These are phyloP conservation scores for Heritiera fomes DNA, from an alignment of 345 rosid genomes.

Conservation along the genomic window DNA sequence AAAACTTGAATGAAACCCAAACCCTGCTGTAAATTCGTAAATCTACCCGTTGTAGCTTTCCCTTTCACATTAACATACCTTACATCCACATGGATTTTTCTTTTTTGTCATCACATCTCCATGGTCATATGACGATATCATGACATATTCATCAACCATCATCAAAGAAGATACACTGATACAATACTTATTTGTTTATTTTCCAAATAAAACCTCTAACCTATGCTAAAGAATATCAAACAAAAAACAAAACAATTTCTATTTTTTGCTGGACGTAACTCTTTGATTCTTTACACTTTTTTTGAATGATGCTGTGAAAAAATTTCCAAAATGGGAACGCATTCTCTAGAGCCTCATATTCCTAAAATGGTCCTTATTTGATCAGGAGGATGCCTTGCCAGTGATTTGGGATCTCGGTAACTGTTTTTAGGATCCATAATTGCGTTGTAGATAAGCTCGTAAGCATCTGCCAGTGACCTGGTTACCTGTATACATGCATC, in stretches of 20 bases:
- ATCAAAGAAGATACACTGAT: not conserved
- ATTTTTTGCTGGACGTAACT: not conserved
- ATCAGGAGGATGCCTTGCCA: constrained; percentile 94
- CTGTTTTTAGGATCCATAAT: constrained; percentile 73
- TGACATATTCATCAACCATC: not conserved
- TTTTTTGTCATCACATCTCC: no score
- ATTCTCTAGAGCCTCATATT: constrained; percentile 40
- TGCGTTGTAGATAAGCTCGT: constrained; percentile 69
- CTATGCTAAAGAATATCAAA: not conserved
- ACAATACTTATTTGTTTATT: not conserved
- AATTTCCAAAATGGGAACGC: not conserved
- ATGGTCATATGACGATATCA: no score
- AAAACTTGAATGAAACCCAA: no score
- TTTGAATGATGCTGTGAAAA: not conserved
- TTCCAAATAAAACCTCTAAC: not conserved
- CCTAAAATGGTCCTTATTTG: constrained; percentile 94
- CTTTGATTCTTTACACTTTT: constrained; percentile 12
- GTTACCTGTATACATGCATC: constrained; percentile 75
- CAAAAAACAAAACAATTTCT: not conserved
- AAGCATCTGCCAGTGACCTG: constrained; percentile 70
- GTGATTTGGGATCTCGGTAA: constrained; percentile 76
- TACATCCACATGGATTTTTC: no score
- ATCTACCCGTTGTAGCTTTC: no score
- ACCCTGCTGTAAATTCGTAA: no score
- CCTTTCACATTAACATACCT: no score